Evolutionary conservation across 345 rosid genomes (phyloP), one percentile per base, ranked within the genome.

Genomic region (Nephelium lappaceum): DNA sequence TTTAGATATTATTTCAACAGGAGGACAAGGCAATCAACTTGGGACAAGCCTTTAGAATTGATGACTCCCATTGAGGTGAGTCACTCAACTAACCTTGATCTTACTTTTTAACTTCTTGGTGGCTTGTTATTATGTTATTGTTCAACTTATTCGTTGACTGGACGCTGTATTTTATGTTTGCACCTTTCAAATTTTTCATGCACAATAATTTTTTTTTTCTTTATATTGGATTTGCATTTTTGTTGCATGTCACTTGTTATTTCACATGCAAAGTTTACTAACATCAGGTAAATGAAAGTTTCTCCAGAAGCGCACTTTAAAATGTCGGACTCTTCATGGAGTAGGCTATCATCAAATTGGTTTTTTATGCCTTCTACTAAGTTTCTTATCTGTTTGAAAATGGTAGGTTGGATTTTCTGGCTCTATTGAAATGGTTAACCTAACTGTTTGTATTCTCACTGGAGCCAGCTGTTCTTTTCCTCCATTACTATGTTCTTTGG

Each of bases 1-100:
- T 80, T 24, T 85, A 96, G 99, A 71, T 96, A 89, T 87, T 96
- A 94, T 85, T 91, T 85, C 87, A 96, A 96, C 85, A 94, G 86
- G 89, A 91, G 78, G 87, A 89, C 95, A 60, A 88, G 87, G 72
- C 87, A 81, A 85, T 94, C 98, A 69, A 88, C 89, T 71, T 96
- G 99, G 99, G 97, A 91, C 85, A 96, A 94, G 89, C 99, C 99
- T 73, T 77, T 84, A 67, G 98, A 94, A 79, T 84, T 96, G 88
- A 93, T 96, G 98, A 93, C 98, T 14, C 90, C 89, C 49, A 85
- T 84, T 86, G 99, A 96, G 99, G 98, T 93, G 83, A 91, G 87
- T 80, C 65, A 11, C 70, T 45, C 69, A 51, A 71, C 69, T 74
- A 11, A 41, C 55, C 49, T 23, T 15, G 11, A 8, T 7, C 58